A percentile compares a stretch with the other conserved stretches of the same genome.
Conservation (phyloP, 257 asterid genomes). For the Fraxinus pennsylvanica region DNA sequence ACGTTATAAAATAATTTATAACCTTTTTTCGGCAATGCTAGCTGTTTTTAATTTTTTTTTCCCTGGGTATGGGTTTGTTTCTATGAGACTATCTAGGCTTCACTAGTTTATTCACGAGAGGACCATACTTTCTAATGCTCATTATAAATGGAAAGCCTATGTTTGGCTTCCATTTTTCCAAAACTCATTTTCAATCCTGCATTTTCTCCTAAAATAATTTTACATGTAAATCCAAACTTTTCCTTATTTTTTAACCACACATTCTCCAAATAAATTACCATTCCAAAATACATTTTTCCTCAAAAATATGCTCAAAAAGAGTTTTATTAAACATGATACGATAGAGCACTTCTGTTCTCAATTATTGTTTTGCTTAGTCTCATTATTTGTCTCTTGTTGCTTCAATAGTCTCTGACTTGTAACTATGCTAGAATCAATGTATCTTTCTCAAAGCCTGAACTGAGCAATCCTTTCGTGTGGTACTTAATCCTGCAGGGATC, state of each 20-base stretch:
- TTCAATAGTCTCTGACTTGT: neutral
- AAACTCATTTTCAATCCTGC: no score
- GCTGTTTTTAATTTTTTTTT: neutral
- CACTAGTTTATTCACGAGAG: neutral
- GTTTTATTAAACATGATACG: neutral
- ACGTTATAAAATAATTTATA: neutral
- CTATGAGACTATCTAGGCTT: neutral
- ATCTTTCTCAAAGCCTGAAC: neutral
- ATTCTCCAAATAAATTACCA: no score
- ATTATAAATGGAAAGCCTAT: no score
- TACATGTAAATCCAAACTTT: no score
- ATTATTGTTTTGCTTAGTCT: neutral
- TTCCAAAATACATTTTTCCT: no score
- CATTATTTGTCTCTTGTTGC: neutral
- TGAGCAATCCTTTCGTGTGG: neutral
- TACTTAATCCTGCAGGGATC: neutral
- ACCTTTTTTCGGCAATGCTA: neutral
- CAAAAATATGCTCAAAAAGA: no score
- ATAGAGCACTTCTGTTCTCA: neutral
- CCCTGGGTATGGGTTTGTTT: neutral
- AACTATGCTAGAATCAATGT: neutral
- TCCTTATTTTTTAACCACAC: no score
- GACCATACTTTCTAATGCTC: neutral
- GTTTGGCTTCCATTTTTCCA: no score
- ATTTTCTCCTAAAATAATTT: no score